These are phyloP conservation scores for Eutreptiella sp. DNA, from an alignment of 208 protist species.

Conservation along the genomic window DNA sequence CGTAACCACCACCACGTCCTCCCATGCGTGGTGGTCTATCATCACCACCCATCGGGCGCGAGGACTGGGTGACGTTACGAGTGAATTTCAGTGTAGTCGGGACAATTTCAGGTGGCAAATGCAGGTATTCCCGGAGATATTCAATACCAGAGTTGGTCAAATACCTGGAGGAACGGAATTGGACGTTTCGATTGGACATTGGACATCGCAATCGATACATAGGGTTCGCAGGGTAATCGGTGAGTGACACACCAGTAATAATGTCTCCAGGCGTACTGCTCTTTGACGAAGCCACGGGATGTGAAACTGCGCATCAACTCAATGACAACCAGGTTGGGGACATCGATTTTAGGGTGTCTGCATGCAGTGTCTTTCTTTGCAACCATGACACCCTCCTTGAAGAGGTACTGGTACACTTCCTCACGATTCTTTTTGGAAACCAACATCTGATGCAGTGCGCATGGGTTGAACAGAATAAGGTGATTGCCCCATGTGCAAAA, in stretches of 20 bases:
- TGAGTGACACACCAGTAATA: slow-evolving; percentile 90
- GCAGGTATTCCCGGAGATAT: slow-evolving; percentile 83
- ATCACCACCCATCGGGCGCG: too few species aligned
- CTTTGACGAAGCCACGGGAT: slow-evolving; percentile 61
- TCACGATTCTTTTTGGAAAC: slow-evolving; percentile 43
- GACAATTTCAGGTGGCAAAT: slow-evolving; percentile 68
- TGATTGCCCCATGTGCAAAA: too few species aligned
- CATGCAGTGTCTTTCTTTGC: slow-evolving; percentile 38
- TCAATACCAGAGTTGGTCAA: slow-evolving; percentile 76
- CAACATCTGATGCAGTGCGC: too few species aligned
- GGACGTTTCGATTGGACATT: too few species aligned
- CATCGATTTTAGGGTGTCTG: slow-evolving; percentile 34
- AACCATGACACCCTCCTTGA: slow-evolving; percentile 47
- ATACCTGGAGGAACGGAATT: too few species aligned
- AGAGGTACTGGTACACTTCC: slow-evolving; percentile 41
- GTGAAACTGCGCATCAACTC: slow-evolving; percentile 22
- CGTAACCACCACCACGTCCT: too few species aligned
- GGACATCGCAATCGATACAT: too few species aligned
- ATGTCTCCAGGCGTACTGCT: slow-evolving; percentile 86
- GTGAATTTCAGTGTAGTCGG: slow-evolving; percentile 85
- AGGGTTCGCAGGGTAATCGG: too few species aligned
- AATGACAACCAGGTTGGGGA: slow-evolving; percentile 33
- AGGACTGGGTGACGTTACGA: too few species aligned
- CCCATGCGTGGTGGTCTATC: too few species aligned
- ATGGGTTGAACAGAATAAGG: too few species aligned